A percentile compares a stretch with the other conserved stretches of the same genome.
Evolutionary conservation across 2,329 filamentous ascomycete species (phyloP).

Genomic region (Penicillium sp.): DNA sequence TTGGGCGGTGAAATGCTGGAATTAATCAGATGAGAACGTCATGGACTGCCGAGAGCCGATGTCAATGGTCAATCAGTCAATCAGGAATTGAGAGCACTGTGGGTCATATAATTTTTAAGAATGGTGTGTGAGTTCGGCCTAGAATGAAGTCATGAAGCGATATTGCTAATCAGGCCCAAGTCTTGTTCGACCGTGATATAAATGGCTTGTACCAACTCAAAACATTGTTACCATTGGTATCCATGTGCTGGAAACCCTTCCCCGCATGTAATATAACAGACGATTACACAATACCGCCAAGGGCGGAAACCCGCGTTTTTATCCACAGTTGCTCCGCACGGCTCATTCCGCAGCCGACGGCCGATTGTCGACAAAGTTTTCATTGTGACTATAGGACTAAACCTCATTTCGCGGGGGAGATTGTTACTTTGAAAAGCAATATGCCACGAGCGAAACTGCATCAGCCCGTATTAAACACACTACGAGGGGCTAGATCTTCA

Average conservation of each 20-base stretch:
- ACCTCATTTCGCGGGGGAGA: too few species aligned
- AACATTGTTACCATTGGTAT: not conserved
- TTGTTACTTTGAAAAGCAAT: not conserved
- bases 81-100: not conserved
- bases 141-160: not conserved
- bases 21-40: conserved; percentile 2
- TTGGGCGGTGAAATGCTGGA: conserved; percentile 2
- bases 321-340: conserved; percentile 4
- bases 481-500: too few species aligned
- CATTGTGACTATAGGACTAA: too few species aligned
- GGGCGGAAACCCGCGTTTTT: not conserved
- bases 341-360: conserved; percentile 6
- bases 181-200: not conserved
- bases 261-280: conserved; percentile 12
- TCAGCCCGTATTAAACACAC: too few species aligned
- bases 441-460: too few species aligned
- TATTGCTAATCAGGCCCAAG: not conserved
- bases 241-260: not conserved
- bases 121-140: not conserved
- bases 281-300: not conserved
- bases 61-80: not conserved
- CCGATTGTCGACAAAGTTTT: not conserved
- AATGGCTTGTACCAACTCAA: not conserved
- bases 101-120: not conserved
- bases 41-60: conserved; percentile 21